These are phyloP conservation scores for Ciborinia camelliae DNA, from an alignment of 2,329 filamentous ascomycete genomes.

Conservation along the genomic window DNA sequence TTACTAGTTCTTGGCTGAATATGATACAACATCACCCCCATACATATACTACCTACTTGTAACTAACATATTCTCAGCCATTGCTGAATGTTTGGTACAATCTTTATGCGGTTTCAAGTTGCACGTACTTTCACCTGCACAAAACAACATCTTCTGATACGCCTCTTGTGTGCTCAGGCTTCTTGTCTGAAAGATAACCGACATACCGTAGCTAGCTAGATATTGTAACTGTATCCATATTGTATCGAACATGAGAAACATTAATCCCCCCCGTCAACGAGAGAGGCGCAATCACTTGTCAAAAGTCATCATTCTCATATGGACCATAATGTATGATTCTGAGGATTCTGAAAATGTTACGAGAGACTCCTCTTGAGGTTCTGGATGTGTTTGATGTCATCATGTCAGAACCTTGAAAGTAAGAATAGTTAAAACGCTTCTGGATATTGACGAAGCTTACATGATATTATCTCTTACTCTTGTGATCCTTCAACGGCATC, in stretches of 20 bases:
- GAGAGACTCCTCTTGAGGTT: background rate
- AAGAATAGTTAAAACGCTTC: background rate
- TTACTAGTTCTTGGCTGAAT: no score
- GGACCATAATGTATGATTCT: background rate
- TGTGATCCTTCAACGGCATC: background rate
- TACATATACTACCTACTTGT: background rate
- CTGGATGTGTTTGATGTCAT: background rate
- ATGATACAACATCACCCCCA: constrained; percentile 1
- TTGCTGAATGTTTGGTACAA: background rate
- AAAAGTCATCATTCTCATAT: background rate
- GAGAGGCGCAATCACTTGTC: constrained; percentile 3
- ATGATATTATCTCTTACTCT: background rate
- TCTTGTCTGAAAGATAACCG: background rate
- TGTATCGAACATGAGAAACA: background rate
- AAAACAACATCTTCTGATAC: constrained; percentile 8
- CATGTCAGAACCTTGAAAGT: background rate
- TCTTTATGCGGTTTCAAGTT: background rate
- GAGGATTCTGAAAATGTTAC: constrained; percentile 4
- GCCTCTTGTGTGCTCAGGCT: background rate
- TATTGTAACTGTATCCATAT: no score
- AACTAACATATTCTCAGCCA: background rate
- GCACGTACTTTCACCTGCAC: background rate
- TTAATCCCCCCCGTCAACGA: background rate
- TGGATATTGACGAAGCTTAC: background rate
- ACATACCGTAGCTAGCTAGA: no score